Evolutionary conservation across 345 rosid genomes (phyloP), one percentile per base, ranked within the genome.

Genomic region (Corchorus olitorius): DNA sequence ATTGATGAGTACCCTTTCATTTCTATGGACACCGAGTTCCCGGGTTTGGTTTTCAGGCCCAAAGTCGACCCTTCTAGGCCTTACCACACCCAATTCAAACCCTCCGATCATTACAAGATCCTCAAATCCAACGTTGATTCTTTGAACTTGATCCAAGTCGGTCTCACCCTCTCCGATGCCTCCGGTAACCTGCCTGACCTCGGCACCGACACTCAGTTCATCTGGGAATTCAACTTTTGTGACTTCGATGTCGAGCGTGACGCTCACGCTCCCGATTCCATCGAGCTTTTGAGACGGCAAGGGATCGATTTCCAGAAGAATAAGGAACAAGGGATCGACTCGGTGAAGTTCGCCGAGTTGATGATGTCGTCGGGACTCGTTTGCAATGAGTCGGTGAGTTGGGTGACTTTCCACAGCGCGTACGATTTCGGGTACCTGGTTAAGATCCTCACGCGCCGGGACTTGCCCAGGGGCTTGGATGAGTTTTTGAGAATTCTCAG

Each of bases 321-420:
- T 70, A 73, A 77, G 7, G 63, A 81, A 60, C 84, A 76, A 16
- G 97, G 98, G 1, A 80, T 89, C 2, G 91, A 89, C 55, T 93
- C 97, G 12, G 81, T 58, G 46, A 81, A 76, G 65, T 94, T 94
- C 65, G 93, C 97, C 4, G 97, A 92, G 84, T 66, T 92, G 80
- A 76, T 92, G 87, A 92, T 94, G 93, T 90, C 97, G 1, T 90
- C 97, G 2, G 98, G 98, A 7, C 85, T 94, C 22, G 87, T 94
- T 20, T 86, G 94, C 66, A 92, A 90, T 67, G 90, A 87, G 5
- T 74, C 86, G 0, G 97, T 94, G 80, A 92, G 93, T 74, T 94
- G 97, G 97, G 97, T 94, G n/a, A 88, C 93, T 15, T 94, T 94
- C 68, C 98, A 92, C 82, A 87, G 97, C 88, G 97, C 97, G 70